These are phyloP conservation scores for Leptodermis oblonga DNA, from an alignment of 257 asterid genomes.

Conservation along the genomic window DNA sequence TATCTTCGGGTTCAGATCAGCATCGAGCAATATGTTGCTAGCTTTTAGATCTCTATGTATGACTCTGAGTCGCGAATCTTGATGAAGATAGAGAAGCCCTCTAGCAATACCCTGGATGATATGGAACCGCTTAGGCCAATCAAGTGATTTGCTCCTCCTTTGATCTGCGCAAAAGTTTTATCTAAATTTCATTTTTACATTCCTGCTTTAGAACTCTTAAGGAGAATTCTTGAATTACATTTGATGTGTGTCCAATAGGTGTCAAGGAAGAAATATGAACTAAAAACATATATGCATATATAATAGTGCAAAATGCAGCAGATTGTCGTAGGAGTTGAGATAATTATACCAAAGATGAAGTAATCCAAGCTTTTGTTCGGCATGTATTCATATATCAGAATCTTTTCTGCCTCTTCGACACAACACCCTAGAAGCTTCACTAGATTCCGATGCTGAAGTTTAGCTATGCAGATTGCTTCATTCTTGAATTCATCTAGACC, in stretches of 20 bases:
- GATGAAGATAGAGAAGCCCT: constrained; percentile 53
- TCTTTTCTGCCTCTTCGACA: constrained; percentile 28
- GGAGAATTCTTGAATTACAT: no score
- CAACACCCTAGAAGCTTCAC: constrained; percentile 39
- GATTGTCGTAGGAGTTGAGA: neutral
- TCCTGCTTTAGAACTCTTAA: neutral
- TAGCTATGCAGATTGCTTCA: constrained; percentile 32
- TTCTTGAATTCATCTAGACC: constrained; percentile 38
- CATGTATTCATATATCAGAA: constrained; percentile 37
- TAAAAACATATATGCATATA: neutral
- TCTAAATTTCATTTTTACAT: neutral
- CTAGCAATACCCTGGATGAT: constrained; percentile 40
- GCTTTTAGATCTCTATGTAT: constrained; percentile 52
- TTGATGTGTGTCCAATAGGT: no score
- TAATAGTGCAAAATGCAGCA: neutral
- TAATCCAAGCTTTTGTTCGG: constrained; percentile 32
- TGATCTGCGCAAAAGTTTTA: constrained; percentile 25
- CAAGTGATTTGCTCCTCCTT: constrained; percentile 14
- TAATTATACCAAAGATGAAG: constrained; percentile 24
- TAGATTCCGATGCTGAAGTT: constrained; percentile 42
- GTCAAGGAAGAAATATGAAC: no score
- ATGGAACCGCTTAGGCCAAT: constrained; percentile 45
- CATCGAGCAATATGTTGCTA: constrained; percentile 50
- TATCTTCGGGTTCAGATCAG: constrained; percentile 46
- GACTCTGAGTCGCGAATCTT: constrained; percentile 43